Conservation (phyloP, 371 early-diverging fungal species). For the Lichtheimia ramosa region DNA sequence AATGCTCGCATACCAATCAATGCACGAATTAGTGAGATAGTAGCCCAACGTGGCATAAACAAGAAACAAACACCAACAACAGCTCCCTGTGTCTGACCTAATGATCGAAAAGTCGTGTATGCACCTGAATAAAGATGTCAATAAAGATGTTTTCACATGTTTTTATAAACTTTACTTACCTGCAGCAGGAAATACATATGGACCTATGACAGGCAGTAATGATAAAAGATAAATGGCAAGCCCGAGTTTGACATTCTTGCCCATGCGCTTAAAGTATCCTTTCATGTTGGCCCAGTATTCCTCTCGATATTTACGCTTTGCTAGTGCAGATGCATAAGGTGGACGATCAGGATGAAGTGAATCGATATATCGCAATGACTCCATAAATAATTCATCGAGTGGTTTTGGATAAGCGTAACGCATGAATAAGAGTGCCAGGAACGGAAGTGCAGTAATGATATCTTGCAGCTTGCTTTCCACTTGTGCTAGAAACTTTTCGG, state of each 20-base stretch:
- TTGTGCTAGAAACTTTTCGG: conserved; percentile 22
- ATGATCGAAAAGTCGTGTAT: conserved; percentile 38
- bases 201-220: conserved; percentile 57
- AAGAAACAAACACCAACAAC: conserved; percentile 47
- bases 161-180: conserved; percentile 20
- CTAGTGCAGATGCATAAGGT: conserved; percentile 46
- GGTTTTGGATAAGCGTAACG: conserved; percentile 67
- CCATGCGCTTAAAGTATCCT: conserved; percentile 45
- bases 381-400: conserved; percentile 65
- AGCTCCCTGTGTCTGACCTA: conserved; percentile 48
- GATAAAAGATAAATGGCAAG: conserved; percentile 49
- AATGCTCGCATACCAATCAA: conserved; percentile 63
- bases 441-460: conserved; percentile 47
- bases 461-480: conserved; percentile 30
- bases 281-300: conserved; percentile 58
- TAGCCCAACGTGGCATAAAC: conserved; percentile 43
- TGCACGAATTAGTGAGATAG: conserved; percentile 48
- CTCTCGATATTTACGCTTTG: conserved; percentile 37
- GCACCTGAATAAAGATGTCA: conserved; percentile 26
- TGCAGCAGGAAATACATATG: conserved; percentile 61
- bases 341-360: conserved; percentile 38
- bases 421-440: conserved; percentile 58
- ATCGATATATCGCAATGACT: conserved; percentile 53
- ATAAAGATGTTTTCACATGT: background rate
- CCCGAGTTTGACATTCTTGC: conserved; percentile 50